These are phyloP conservation scores for Moniliella sp. DNA, from an alignment of 1,284 basidiomycete genomes.

Conservation along the genomic window DNA sequence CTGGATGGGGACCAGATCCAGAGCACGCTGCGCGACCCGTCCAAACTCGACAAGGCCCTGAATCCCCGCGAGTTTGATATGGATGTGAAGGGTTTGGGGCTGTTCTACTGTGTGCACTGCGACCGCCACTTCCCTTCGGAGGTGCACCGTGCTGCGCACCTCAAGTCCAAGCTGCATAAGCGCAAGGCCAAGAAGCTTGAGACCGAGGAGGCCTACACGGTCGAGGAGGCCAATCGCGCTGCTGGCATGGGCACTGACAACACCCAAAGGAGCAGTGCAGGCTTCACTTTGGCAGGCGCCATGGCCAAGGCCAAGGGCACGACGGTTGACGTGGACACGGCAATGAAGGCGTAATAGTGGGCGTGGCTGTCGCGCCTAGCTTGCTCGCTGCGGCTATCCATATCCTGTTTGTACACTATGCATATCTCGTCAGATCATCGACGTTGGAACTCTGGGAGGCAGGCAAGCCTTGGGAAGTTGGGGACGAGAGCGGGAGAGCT, in stretches of 20 bases:
- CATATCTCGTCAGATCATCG: no score
- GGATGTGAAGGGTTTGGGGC: conserved; percentile 30
- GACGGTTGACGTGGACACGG: no score
- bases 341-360: no score
- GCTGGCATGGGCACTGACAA: conserved; percentile 28
- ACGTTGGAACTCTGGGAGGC: no score
- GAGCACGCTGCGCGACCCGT: conserved; percentile 16
- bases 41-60: conserved; percentile 14
- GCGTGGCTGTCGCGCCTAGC: no score
- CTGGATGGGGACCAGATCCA: conserved; percentile 30
- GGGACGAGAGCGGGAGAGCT: no score
- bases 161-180: conserved; percentile 27
- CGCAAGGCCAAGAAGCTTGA: conserved; percentile 24
- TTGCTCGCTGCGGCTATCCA: no score
- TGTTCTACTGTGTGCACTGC: conserved; percentile 32
- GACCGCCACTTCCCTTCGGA: conserved; percentile 27
- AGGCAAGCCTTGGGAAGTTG: no score
- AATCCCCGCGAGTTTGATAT: conserved; percentile 24
- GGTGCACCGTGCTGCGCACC: conserved; percentile 22
- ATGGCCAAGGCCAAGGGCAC: no score
- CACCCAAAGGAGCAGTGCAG: conserved; percentile 13
- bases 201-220: conserved; percentile 27
- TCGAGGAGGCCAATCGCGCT: conserved; percentile 22
- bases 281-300: no score
- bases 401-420: no score